A percentile compares a stretch with the other conserved stretches of the same genome.
These are phyloP conservation scores for Rhododendron ovatum DNA, from an alignment of 148 eudicot genomes.

Conservation along the genomic window DNA sequence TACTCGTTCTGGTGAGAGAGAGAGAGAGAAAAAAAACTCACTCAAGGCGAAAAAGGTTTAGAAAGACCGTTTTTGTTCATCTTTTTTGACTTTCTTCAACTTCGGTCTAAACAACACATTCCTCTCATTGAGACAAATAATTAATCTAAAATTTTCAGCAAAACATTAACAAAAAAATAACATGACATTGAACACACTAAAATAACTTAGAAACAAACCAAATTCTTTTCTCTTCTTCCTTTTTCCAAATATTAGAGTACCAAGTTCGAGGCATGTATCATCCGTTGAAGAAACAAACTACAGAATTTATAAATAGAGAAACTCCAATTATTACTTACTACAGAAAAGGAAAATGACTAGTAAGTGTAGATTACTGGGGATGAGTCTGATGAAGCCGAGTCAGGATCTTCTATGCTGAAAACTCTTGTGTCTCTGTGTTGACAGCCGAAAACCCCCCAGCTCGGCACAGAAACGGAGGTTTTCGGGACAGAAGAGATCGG, in stretches of 20 bases:
- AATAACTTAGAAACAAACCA: not conserved
- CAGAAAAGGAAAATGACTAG: not conserved
- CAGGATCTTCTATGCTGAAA: too few species aligned
- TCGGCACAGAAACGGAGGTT: too few species aligned
- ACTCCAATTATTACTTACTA: not conserved
- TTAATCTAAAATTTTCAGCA: too few species aligned
- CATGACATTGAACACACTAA: not conserved
- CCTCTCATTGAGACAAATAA: too few species aligned
- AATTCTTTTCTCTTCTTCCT: not conserved
- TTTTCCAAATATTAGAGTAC: not conserved
- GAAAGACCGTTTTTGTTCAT: not conserved
- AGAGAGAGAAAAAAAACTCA: too few species aligned
- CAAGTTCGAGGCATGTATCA: not conserved
- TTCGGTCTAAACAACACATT: too few species aligned
- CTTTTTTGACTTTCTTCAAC: too few species aligned
- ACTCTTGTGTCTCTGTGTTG: too few species aligned
- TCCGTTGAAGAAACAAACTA: not conserved
- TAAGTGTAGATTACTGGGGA: not conserved
- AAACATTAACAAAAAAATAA: not conserved
- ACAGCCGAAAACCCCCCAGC: too few species aligned
- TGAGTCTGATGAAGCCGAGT: too few species aligned
- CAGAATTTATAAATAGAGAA: not conserved
- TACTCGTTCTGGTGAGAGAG: too few species aligned
- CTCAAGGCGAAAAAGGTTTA: not conserved
- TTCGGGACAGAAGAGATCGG: too few species aligned